phyloP scores from a whole-genome alignment of 805 yeast species.

The Cyberlindnera lachancei region DNA sequence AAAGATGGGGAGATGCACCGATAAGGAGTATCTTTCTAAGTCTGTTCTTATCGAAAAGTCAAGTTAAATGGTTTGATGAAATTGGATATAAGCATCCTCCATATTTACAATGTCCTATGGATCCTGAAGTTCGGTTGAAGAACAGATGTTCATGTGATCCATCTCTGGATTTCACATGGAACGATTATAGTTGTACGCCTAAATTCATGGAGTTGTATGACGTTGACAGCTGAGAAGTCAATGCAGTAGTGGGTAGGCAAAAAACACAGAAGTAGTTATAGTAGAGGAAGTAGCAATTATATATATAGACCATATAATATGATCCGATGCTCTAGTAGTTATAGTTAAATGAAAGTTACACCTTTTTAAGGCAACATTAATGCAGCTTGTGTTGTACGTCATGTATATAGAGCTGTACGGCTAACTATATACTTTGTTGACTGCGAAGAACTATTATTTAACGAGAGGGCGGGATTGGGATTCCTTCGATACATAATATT shows the following conservation, averaged over 20 bases:
- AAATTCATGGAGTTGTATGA: constrained; percentile 45
- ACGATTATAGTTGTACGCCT: constrained; percentile 60
- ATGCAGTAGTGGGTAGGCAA: neutral
- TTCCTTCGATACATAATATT: no score
- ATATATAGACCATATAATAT: no score
- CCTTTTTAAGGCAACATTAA: no score
- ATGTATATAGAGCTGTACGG: no score
- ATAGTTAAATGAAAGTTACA: no score
- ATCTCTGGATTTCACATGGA: constrained; percentile 64
- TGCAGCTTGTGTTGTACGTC: no score
- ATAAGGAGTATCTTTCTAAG: constrained; percentile 78
- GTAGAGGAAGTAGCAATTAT: no score
- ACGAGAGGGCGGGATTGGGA: no score
- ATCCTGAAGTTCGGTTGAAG: constrained; percentile 44
- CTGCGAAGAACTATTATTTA: no score
- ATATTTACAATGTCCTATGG: constrained; percentile 68
- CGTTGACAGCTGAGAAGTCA: constrained; percentile 2
- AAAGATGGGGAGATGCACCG: constrained; percentile 92
- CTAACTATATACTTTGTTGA: no score
- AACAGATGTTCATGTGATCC: constrained; percentile 72
- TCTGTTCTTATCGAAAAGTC: constrained; percentile 54
- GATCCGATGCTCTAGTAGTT: no score
- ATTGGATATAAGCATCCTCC: constrained; percentile 79
- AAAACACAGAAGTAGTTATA: no score
- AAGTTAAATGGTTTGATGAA: constrained; percentile 70